Base-by-base conservation (phyloP, 2,329 filamentous ascomycete species). In the Ramularia endophylla region DNA sequence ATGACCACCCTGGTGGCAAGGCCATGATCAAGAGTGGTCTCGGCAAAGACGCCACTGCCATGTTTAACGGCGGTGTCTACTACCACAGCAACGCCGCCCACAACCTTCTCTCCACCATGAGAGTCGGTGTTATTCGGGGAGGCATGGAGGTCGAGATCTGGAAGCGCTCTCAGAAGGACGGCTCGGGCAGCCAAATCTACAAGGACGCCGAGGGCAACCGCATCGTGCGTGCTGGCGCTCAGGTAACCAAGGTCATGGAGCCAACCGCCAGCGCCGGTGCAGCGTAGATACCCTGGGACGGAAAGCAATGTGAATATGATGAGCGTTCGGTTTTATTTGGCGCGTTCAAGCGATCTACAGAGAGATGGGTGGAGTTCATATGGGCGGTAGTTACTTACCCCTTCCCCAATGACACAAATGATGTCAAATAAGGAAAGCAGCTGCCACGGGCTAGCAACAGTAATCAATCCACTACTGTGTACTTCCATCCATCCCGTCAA, bases 31-130 rank as follows among this genome's bases (percentile, higher is more conserved):
- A 72, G 53, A 85, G 83, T 19, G 85, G 81, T 37, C 77, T 94
- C 43, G 87, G 87, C 64, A 92, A 92, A 72, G 87, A 94, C 50
- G 85, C 86, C 41, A 92, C 87, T 12, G 85, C 86, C 55, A 87
- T 89, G 68, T 94, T 94, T 78, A 94, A 94, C 66, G 87, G 87
- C 52, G 87, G 87, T 68, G 84, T 94, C 48, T 94, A 94, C 72
- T 78, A 83, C 64, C 87, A 94, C 73, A 87, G 83, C 63, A 94
- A 94, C 68, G 87, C 85, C 41, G 87, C 87, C 27, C 87, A 94
- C 74, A 94, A 94, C 70, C 68, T 92, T 47, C 75, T 94, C 50
- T 88, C 84, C 6, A 92, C 85, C 53, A 92, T 92, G 85, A 78
- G 87, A 54, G 81, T 92, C 11, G 87, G 85, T 65, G 86, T 94